Evolutionary conservation across 495 filamentous ascomycete species (phyloP).

Genomic region (Aspergillus asperescens): DNA sequence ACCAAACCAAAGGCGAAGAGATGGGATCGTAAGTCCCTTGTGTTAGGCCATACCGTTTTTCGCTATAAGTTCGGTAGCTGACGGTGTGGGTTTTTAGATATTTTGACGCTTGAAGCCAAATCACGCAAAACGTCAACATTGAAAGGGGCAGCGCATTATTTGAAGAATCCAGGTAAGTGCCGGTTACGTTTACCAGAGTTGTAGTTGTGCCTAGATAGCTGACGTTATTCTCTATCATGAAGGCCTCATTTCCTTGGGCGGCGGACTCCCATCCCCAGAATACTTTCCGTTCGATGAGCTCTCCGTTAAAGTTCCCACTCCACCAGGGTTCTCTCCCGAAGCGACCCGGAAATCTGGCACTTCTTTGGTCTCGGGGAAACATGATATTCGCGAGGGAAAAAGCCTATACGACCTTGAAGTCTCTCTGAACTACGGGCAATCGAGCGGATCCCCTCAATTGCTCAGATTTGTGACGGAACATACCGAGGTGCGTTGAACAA

Average conservation of each 20-base stretch:
- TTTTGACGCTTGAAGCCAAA: conserved; percentile 37
- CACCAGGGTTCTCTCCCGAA: conserved; percentile 63
- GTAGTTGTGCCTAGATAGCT: background rate
- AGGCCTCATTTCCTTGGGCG: conserved; percentile 80
- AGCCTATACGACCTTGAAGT: conserved; percentile 70
- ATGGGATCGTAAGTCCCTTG: conserved; percentile 68
- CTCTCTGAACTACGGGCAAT: conserved; percentile 85
- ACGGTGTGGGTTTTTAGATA: conserved; percentile 21
- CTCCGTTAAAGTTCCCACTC: conserved; percentile 59
- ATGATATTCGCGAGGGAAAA: conserved; percentile 65
- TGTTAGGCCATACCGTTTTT: background rate
- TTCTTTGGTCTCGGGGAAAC: conserved; percentile 65
- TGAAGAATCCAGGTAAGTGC: conserved; percentile 58
- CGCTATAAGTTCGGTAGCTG: conserved; percentile 21
- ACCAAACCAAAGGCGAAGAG: conserved; percentile 75
- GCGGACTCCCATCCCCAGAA: conserved; percentile 80
- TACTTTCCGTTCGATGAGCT: conserved; percentile 81
- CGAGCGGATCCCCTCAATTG: conserved; percentile 78
- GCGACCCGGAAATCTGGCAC: conserved; percentile 51
- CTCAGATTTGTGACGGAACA: conserved; percentile 89
- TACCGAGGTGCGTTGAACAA: conserved; percentile 54
- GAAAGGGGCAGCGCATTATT: conserved; percentile 70
- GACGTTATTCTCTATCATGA: background rate
- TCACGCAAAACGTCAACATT: conserved; percentile 55
- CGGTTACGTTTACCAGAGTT: background rate